phyloP scores from a whole-genome alignment of 768 basidiomycete genomes.

The Tremella yokohamensis region DNA sequence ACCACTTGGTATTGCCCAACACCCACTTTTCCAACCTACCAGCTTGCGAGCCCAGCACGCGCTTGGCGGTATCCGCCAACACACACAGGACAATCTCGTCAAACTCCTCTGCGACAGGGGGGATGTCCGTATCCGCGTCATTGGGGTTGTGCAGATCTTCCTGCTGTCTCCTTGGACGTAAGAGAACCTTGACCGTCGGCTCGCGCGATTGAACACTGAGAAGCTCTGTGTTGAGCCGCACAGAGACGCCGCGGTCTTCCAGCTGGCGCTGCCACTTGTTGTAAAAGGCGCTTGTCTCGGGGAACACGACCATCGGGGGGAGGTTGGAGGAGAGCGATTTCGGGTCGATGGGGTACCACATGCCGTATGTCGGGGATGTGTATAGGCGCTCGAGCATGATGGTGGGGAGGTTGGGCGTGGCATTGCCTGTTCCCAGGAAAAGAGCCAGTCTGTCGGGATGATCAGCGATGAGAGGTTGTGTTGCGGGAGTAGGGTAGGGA shows the following conservation, averaged over 20 bases:
- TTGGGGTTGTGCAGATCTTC: constrained; percentile 51
- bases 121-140: constrained; percentile 50
- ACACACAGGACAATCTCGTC: constrained; percentile 56
- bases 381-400: constrained; percentile 54
- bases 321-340: constrained; percentile 51
- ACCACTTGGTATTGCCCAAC: constrained; percentile 55
- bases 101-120: constrained; percentile 49
- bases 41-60: constrained; percentile 53
- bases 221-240: constrained; percentile 52
- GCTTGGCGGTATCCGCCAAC: constrained; percentile 55
- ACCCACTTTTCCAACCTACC: constrained; percentile 53
- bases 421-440: constrained; percentile 52
- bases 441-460: constrained; percentile 12
- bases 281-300: constrained; percentile 52
- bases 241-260: constrained; percentile 49
- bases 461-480: constrained; percentile 8
- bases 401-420: constrained; percentile 53
- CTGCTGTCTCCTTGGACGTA: constrained; percentile 43
- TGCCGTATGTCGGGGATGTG: constrained; percentile 54
- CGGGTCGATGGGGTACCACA: constrained; percentile 53
- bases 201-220: constrained; percentile 38
- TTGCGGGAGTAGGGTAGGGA: background rate
- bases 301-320: constrained; percentile 55
- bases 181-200: constrained; percentile 46
- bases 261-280: constrained; percentile 49